Evolutionary conservation across 2,329 filamentous ascomycete species (phyloP).

Genomic region (Talaromyces sp.): DNA sequence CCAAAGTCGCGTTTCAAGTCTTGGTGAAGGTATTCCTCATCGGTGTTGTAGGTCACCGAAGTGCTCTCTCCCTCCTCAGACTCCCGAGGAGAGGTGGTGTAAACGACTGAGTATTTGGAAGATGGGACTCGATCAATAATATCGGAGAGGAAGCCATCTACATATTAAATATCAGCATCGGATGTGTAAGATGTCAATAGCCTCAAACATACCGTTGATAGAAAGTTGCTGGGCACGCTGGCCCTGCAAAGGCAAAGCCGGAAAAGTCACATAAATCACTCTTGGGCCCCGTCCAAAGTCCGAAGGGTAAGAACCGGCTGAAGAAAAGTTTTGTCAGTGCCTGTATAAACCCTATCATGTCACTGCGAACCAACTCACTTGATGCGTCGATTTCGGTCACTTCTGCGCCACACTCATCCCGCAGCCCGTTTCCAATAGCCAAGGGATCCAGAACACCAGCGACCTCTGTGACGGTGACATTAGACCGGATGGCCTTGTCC

Average conservation of each 20-base stretch:
- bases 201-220: conserved; percentile 29
- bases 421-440: conserved; percentile 37
- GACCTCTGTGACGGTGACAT: conserved; percentile 49
- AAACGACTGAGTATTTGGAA: conserved; percentile 67
- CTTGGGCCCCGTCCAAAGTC: conserved; percentile 33
- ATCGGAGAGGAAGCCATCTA: conserved; percentile 44
- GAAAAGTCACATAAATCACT: conserved; percentile 43
- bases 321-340: conserved; percentile 13
- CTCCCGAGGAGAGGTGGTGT: conserved; percentile 58
- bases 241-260: conserved; percentile 31
- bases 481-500: conserved; percentile 50
- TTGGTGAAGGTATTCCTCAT: conserved; percentile 58
- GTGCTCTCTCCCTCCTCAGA: conserved; percentile 21
- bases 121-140: conserved; percentile 44
- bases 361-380: conserved; percentile 19
- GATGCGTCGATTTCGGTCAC: conserved; percentile 39
- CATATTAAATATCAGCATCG: conserved; percentile 11
- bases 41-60: conserved; percentile 55
- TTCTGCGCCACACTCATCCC: conserved; percentile 44
- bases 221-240: conserved; percentile 36
- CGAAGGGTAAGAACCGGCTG: conserved; percentile 36
- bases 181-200: neutral
- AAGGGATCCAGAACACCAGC: conserved; percentile 43
- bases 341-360: neutral
- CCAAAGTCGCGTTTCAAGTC: conserved; percentile 66